phyloP scores from a whole-genome alignment of 1,284 basidiomycete genomes.

The Taiwanofungus camphoratus region DNA sequence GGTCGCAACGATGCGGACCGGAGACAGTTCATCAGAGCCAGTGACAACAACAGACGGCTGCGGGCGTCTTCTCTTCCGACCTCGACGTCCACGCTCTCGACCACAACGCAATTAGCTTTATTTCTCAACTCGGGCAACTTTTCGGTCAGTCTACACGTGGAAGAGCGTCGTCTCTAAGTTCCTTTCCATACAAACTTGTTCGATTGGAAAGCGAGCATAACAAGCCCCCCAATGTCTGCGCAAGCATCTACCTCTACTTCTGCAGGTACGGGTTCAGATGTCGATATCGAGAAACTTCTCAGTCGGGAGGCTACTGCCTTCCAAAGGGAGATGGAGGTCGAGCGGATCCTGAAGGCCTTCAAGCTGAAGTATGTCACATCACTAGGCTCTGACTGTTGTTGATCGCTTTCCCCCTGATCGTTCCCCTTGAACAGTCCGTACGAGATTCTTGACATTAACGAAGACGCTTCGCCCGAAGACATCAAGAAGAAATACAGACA shows the following conservation, averaged over 20 bases:
- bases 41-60: constrained; percentile 9
- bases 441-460: constrained; percentile 68
- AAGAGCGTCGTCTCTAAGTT: too few relatives aligned
- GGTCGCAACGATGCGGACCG: constrained; percentile 16
- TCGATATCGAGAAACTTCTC: constrained; percentile 68
- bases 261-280: constrained; percentile 24
- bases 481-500: constrained; percentile 80
- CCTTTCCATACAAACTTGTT: constrained; percentile 5
- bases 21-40: constrained; percentile 19
- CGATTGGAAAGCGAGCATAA: not conserved
- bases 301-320: constrained; percentile 77
- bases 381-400: not conserved
- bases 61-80: constrained; percentile 3
- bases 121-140: not conserved
- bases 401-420: constrained; percentile 1
- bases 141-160: not conserved
- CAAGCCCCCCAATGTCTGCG: constrained; percentile 22
- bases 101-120: too few relatives aligned
- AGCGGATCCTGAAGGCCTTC: constrained; percentile 79
- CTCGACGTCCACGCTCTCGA: not conserved
- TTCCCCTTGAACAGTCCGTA: constrained; percentile 50
- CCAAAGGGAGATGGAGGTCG: constrained; percentile 79
- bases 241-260: constrained; percentile 20
- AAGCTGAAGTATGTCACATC: constrained; percentile 64
- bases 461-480: constrained; percentile 58